Evolutionary conservation across 2,329 filamentous ascomycete genomes (phyloP).

Genomic region (Apiospora malaysiana): DNA sequence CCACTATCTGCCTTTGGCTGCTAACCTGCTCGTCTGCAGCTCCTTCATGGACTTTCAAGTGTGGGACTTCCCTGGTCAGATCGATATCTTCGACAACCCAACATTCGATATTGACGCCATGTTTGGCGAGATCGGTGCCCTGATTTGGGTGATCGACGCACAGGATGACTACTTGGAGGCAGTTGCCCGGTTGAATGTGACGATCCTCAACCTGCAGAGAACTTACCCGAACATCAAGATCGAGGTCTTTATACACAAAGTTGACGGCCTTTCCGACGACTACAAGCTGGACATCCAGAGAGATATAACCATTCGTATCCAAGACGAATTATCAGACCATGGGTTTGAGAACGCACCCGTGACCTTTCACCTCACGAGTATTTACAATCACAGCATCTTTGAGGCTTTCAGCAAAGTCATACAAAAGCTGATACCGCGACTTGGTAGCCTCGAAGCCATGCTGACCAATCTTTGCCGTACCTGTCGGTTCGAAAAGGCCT

Average conservation of each 20-base stretch:
- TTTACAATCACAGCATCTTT: constrained; percentile 98
- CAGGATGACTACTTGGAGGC: constrained; percentile 98
- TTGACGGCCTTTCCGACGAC: constrained; percentile 95
- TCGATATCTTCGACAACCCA: constrained; percentile 86
- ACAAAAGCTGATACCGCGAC: constrained; percentile 92
- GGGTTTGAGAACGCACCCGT: constrained; percentile 94
- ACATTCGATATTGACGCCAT: constrained; percentile 91
- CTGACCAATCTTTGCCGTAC: constrained; percentile 93
- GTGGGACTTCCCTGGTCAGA: constrained; percentile 95
- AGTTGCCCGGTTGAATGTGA: constrained; percentile 83
- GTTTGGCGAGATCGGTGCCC: constrained; percentile 89
- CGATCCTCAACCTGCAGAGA: constrained; percentile 87
- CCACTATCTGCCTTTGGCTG: neutral
- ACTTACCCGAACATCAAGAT: constrained; percentile 94
- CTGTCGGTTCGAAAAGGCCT: constrained; percentile 96
- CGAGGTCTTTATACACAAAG: constrained; percentile 98
- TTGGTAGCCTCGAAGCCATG: constrained; percentile 90
- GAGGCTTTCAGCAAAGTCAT: constrained; percentile 99
- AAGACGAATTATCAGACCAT: constrained; percentile 92
- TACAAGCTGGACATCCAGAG: constrained; percentile 96
- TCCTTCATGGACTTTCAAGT: constrained; percentile 99
- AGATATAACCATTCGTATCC: constrained; percentile 94
- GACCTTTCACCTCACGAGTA: constrained; percentile 94
- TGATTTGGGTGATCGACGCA: constrained; percentile 98
- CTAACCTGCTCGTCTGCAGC: constrained; percentile 51